These are phyloP conservation scores for Pilatotrama ljubarskyi DNA, from an alignment of 768 basidiomycete genomes.

Conservation along the genomic window DNA sequence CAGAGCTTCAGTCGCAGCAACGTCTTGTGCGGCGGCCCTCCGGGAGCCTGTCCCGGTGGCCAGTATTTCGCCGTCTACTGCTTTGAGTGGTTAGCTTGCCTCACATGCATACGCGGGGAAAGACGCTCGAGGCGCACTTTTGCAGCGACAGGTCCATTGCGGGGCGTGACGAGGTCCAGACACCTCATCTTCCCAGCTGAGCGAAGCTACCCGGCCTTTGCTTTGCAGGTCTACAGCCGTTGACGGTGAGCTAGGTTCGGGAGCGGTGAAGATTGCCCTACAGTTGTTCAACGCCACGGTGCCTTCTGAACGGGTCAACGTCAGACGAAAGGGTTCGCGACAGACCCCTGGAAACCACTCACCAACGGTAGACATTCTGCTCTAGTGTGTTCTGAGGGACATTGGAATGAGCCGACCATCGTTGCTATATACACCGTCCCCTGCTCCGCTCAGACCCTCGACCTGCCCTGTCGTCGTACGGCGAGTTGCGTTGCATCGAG, in stretches of 20 bases:
- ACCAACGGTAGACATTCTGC: slow-evolving; percentile 11
- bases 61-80: slow-evolving; percentile 53
- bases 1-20: slow-evolving; percentile 19
- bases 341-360: neutral
- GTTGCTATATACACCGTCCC: slow-evolving; percentile 16
- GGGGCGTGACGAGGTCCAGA: slow-evolving; percentile 47
- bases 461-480: neutral
- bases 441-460: slow-evolving; percentile 13
- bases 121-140: slow-evolving; percentile 41
- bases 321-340: neutral
- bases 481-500: slow-evolving; percentile 4
- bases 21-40: slow-evolving; percentile 41
- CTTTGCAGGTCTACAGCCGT: slow-evolving; percentile 53
- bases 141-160: slow-evolving; percentile 59
- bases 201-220: slow-evolving; percentile 39
- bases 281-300: slow-evolving; percentile 42
- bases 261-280: slow-evolving; percentile 23
- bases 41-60: slow-evolving; percentile 51
- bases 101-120: slow-evolving; percentile 1
- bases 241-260: neutral
- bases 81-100: slow-evolving; percentile 1
- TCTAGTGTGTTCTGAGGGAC: slow-evolving; percentile 7
- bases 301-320: slow-evolving; percentile 6
- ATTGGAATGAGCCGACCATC: neutral
- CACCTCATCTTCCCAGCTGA: slow-evolving; percentile 56